Evolutionary conservation across 108 stramenopile species (phyloP).

Genomic region (Conticribra weissflogii): DNA sequence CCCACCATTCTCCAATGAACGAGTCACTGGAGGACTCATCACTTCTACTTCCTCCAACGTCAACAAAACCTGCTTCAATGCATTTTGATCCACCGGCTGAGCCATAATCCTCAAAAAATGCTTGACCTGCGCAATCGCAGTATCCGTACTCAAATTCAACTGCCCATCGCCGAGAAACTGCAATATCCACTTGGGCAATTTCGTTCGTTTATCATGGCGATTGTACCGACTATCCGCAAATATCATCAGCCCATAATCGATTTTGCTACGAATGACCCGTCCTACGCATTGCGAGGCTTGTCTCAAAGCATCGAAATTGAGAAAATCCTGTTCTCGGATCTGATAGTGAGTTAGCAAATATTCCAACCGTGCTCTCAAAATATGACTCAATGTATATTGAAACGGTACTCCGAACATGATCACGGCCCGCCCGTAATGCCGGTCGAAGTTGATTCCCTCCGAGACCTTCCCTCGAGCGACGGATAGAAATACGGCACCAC

Average conservation of each 20-base stretch:
- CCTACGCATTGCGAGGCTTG: conserved; percentile 96
- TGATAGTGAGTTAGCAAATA: conserved; percentile 93
- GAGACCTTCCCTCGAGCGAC: conserved; percentile 99
- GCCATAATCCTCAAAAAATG: conserved; percentile 94
- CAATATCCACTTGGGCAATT: conserved; percentile 96
- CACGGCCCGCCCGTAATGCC: conserved; percentile 98
- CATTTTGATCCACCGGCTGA: conserved; percentile 92
- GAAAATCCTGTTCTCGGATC: conserved; percentile 95
- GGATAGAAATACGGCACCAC: conserved; percentile 98
- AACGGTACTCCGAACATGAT: conserved; percentile 99
- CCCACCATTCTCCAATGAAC: not conserved
- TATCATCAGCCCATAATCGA: conserved; percentile 96
- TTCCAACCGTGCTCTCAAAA: conserved; percentile 93
- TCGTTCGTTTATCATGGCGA: conserved; percentile 93
- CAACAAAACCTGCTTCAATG: conserved; percentile 83
- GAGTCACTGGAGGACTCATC: conserved; percentile 7
- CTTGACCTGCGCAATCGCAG: conserved; percentile 79
- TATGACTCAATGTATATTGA: conserved; percentile 97
- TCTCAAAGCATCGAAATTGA: conserved; percentile 96
- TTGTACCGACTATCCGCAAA: conserved; percentile 93
- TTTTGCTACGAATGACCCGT: conserved; percentile 94
- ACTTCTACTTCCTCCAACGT: conserved; percentile 78
- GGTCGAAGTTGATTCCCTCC: conserved; percentile 99
- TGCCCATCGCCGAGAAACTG: conserved; percentile 92
- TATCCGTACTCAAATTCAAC: conserved; percentile 92